Conservation (phyloP, 176 grass and related monocot genomes). For the Aegilops umbellulata region DNA sequence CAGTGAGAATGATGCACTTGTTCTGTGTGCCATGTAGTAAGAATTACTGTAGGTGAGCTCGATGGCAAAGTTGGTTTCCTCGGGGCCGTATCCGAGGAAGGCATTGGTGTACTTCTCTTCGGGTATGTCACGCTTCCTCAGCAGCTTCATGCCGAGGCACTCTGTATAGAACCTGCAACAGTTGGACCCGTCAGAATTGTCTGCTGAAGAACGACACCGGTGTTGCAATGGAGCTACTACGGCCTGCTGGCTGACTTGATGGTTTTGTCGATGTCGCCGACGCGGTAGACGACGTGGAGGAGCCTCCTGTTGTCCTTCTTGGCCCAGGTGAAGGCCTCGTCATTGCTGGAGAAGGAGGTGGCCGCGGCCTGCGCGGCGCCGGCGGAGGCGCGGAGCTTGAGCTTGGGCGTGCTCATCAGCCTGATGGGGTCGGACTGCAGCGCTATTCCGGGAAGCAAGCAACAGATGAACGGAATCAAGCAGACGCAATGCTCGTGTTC, state of each 20-base stretch:
- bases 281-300: constrained; percentile 89
- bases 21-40: background rate
- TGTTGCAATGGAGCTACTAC: too few relatives aligned
- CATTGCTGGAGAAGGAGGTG: constrained; percentile 44
- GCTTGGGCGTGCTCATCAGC: constrained; percentile 13
- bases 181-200: background rate
- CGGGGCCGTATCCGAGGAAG: constrained; percentile 85
- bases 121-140: constrained; percentile 77
- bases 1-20: background rate
- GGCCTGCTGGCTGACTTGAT: constrained; percentile 48
- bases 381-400: constrained; percentile 32
- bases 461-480: background rate
- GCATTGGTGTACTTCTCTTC: constrained; percentile 86
- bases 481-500: background rate
- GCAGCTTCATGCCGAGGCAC: constrained; percentile 91
- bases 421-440: constrained; percentile 25
- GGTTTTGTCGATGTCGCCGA: constrained; percentile 79
- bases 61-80: constrained; percentile 75
- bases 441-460: background rate
- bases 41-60: constrained; percentile 81
- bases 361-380: constrained; percentile 54
- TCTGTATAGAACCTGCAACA: constrained; percentile 82
- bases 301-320: constrained; percentile 74
- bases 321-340: constrained; percentile 66
- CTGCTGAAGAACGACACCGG: background rate